Evolutionary conservation across 495 filamentous ascomycete species (phyloP), one percentile per base, ranked within the genome.

Genomic region (Aspergillus nanangensis): DNA sequence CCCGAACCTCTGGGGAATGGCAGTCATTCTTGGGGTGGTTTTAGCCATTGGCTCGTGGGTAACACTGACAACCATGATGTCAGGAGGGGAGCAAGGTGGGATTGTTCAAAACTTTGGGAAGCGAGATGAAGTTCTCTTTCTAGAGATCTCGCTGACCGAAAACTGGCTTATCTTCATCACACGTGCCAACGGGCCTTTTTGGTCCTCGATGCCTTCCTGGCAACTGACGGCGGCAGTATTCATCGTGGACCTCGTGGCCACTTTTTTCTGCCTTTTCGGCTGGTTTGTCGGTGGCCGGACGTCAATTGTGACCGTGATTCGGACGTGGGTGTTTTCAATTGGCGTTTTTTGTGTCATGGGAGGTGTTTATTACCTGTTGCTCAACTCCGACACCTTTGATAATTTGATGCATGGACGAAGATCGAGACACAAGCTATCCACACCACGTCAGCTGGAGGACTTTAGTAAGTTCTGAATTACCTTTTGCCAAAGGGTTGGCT

Each of bases 101-200:
- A 88, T 95, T 53, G 82, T 90, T 45, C 85, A 94, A 74, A 88
- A 90, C 67, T 85, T 82, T 53, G 90, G 90, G 73, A 79, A 83
- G 56, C 78, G 84, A 35, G 86, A 95, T 59, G 78, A 81, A 49
- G 82, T 96, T 32, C 62, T 96, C 50, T 95, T 96, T 76, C 81
- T 96, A 39, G 78, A 96, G 65, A 89, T 96, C 65, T 85, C 87
- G 10, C 79, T 95, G 46, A 87, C 90, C 43, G 87, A 95, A 74
- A 96, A 93, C 70, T 95, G 90, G 90, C 79, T 95, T 36, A 96
- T 96, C 70, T 92, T 96, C 74, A 90, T 95, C 66, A 95, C 90
- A 49, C 86, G 90, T 74, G 84, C 87, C 66, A 87, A 86, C 58
- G 85, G 86, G 48, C 83, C 87, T 19, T 89, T 92, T 77, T 92